Percentiles rank a stretch among this genome's conserved stretches.
Conservation (phyloP, 2,329 filamentous ascomycete genomes). For the Aspergillus nomiae region DNA sequence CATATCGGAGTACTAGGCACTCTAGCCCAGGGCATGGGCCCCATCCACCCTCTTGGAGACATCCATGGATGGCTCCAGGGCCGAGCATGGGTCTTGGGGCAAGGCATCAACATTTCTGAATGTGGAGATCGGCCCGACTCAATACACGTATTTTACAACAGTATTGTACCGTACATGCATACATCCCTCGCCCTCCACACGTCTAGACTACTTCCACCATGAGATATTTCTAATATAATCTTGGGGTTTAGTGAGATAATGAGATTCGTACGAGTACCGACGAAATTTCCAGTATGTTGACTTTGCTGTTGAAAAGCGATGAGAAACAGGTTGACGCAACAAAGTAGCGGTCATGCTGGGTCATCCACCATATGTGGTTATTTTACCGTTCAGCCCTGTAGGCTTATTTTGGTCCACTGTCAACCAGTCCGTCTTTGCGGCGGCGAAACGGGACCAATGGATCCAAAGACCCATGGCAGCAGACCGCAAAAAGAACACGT, state of each 20-base stretch:
- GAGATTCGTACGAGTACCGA: not conserved
- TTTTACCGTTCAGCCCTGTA: slow-evolving; percentile 25
- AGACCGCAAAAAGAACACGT: slow-evolving; percentile 29
- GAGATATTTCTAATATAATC: not conserved
- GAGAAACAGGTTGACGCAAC: not conserved
- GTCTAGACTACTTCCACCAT: not conserved
- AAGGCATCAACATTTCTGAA: slow-evolving; percentile 16
- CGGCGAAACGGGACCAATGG: slow-evolving; percentile 9
- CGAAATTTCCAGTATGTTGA: not conserved
- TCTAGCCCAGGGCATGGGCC: not conserved
- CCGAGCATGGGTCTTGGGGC: slow-evolving; percentile 8
- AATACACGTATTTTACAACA: not conserved
- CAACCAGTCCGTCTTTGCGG: slow-evolving; percentile 10
- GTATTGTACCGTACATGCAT: not conserved
- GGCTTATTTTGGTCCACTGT: slow-evolving; percentile 10
- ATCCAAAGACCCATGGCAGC: slow-evolving; percentile 11
- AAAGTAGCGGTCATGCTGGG: slow-evolving; percentile 3
- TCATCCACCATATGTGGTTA: slow-evolving; percentile 4
- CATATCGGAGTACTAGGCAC: not conserved
- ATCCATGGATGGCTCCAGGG: not conserved
- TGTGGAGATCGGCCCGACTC: slow-evolving; percentile 8
- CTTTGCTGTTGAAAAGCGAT: not conserved
- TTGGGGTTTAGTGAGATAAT: not conserved
- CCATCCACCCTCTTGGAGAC: not conserved
- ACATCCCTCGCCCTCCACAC: not conserved